phyloP scores from a whole-genome alignment of 768 basidiomycete genomes.

The Rhodotorula babjevae region DNA sequence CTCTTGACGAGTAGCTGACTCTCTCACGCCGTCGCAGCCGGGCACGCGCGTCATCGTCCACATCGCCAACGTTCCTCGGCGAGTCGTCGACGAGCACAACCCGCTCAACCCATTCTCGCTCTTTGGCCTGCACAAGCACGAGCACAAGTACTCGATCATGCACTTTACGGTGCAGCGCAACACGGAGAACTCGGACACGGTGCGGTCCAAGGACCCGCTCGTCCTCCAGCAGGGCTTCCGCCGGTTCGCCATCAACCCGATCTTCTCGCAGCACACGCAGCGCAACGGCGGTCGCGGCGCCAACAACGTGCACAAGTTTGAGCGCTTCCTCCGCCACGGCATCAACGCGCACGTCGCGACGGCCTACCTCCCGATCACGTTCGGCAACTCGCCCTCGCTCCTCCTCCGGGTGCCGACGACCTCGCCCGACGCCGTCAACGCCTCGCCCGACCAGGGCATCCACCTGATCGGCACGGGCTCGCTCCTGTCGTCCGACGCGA shows the following conservation, averaged over 20 bases:
- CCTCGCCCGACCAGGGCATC: conserved; percentile 26
- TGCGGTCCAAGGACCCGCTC: conserved; percentile 91
- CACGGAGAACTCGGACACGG: conserved; percentile 82
- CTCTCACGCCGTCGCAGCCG: conserved; percentile 52
- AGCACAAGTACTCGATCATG: conserved; percentile 88
- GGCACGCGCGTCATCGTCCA: conserved; percentile 74
- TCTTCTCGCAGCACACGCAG: conserved; percentile 82
- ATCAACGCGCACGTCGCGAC: conserved; percentile 66
- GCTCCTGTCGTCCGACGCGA: conserved; percentile 83
- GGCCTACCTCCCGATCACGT: conserved; percentile 78
- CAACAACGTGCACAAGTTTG: conserved; percentile 97
- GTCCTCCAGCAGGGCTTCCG: conserved; percentile 84
- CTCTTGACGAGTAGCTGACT: neutral
- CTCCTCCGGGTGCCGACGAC: conserved; percentile 33
- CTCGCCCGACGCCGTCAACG: conserved; percentile 7
- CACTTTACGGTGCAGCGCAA: conserved; percentile 92
- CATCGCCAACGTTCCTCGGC: conserved; percentile 68
- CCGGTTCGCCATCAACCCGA: conserved; percentile 72
- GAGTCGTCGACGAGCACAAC: conserved; percentile 51
- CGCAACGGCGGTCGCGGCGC: conserved; percentile 81
- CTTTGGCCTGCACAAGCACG: conserved; percentile 83
- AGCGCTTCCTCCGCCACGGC: conserved; percentile 81
- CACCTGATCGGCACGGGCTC: conserved; percentile 82
- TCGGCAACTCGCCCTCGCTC: conserved; percentile 55
- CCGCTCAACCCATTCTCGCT: conserved; percentile 57